A percentile compares a stretch with the other conserved stretches of the same genome.
These are phyloP conservation scores for Malassezia cuniculi DNA, from an alignment of 1,284 basidiomycete genomes.

Conservation along the genomic window DNA sequence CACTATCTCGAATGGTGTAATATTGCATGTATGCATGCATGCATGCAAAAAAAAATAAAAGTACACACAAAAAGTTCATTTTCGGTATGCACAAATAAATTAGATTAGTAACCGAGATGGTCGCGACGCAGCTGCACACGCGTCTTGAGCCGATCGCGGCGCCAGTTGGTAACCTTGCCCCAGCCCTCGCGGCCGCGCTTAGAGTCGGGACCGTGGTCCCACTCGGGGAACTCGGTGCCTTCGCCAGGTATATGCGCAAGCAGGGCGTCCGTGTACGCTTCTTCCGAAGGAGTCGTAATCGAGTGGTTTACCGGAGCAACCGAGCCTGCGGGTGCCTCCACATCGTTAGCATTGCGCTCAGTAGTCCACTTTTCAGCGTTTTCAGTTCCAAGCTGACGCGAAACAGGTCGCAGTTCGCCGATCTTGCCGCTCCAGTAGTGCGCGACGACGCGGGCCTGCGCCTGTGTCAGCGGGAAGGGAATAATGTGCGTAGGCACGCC, in stretches of 20 bases:
- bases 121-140: slow-evolving; percentile 14
- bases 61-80: no score
- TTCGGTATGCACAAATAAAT: no score
- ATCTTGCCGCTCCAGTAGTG: slow-evolving; percentile 15
- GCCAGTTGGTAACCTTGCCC: slow-evolving; percentile 9
- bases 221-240: background rate
- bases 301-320: slow-evolving; percentile 5
- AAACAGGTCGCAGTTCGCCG: slow-evolving; percentile 14
- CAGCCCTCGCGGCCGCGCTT: slow-evolving; percentile 5
- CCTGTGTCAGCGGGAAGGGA: slow-evolving; percentile 34
- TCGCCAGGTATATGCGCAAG: slow-evolving; percentile 11
- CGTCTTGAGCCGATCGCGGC: slow-evolving; percentile 11
- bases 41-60: no score
- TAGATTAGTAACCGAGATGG: slow-evolving; percentile 18
- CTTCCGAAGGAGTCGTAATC: background rate
- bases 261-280: slow-evolving; percentile 25
- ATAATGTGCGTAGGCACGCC: slow-evolving; percentile 34
- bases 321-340: no score
- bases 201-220: slow-evolving; percentile 3
- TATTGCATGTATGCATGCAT: no score
- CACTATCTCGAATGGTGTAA: no score
- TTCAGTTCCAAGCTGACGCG: slow-evolving; percentile 15
- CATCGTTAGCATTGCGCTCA: no score
- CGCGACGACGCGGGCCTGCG: slow-evolving; percentile 19
- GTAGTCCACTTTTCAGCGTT: slow-evolving; percentile 22